A percentile compares a stretch with the other conserved stretches of the same genome.
These are phyloP conservation scores for Candida tibetensis DNA, from an alignment of 805 yeast species.

Conservation along the genomic window DNA sequence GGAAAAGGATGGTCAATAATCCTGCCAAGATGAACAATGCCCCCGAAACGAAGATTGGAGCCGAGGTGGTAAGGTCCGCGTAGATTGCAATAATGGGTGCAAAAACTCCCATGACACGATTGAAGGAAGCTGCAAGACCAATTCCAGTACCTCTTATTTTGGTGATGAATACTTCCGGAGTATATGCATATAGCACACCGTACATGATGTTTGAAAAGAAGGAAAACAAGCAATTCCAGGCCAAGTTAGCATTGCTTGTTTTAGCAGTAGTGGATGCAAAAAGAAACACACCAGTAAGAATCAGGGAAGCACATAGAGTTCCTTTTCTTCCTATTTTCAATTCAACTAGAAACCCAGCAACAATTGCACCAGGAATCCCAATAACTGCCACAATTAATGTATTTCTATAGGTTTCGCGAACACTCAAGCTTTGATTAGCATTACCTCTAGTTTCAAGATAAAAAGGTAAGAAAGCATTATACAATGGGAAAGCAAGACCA, in stretches of 20 bases:
- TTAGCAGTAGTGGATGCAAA: constrained; percentile 64
- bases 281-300: constrained; percentile 54
- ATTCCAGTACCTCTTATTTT: constrained; percentile 54
- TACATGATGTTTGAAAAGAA: constrained; percentile 53
- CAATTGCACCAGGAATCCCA: constrained; percentile 33
- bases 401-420: constrained; percentile 31
- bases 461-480: constrained; percentile 52
- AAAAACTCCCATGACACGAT: constrained; percentile 52
- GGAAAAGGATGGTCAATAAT: constrained; percentile 35
- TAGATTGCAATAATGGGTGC: constrained; percentile 53
- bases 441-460: constrained; percentile 45
- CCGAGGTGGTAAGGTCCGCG: constrained; percentile 52
- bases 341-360: constrained; percentile 33
- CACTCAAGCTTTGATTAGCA: constrained; percentile 26
- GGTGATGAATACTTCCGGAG: constrained; percentile 61
- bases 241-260: constrained; percentile 44
- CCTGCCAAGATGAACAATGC: constrained; percentile 51
- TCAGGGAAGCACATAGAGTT: constrained; percentile 49
- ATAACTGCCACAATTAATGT: constrained; percentile 29
- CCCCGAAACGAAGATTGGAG: constrained; percentile 63
- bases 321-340: constrained; percentile 54
- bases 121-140: constrained; percentile 55
- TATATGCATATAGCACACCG: constrained; percentile 61
- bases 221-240: constrained; percentile 47
- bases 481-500: constrained; percentile 58